Conservation (phyloP, 2,329 filamentous ascomycete species). For the Pseudopyrenochaeta lycopersici region DNA sequence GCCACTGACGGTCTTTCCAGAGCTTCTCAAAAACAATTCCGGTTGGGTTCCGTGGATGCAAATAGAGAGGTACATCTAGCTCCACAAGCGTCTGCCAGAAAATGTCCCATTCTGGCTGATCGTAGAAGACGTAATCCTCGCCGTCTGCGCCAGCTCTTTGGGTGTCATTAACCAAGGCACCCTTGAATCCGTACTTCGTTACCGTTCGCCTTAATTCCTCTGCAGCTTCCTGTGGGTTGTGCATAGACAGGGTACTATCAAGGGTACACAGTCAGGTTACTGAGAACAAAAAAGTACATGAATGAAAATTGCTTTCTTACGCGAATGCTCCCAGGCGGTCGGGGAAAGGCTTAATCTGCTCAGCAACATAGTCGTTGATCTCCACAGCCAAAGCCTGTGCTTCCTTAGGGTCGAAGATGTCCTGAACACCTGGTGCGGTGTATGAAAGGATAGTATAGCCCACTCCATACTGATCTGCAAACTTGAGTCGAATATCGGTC, state of each 20-base stretch:
- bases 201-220: constrained; percentile 64
- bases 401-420: constrained; percentile 55
- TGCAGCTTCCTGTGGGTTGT: constrained; percentile 61
- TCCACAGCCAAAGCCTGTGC: constrained; percentile 56
- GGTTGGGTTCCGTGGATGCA: constrained; percentile 67
- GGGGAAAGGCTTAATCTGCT: constrained; percentile 52
- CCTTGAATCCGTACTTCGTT: constrained; percentile 53
- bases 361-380: constrained; percentile 59
- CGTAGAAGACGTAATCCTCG: constrained; percentile 71
- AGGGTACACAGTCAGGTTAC: neutral
- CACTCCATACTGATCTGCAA: constrained; percentile 56
- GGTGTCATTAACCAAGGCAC: constrained; percentile 61
- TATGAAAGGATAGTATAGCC: constrained; percentile 60
- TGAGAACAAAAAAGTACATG: neutral
- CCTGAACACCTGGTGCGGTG: constrained; percentile 60
- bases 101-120: constrained; percentile 66
- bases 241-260: constrained; percentile 50
- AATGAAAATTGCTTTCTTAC: neutral
- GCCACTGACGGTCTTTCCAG: constrained; percentile 67
- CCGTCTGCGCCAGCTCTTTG: constrained; percentile 67
- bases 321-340: constrained; percentile 53
- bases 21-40: constrained; percentile 65
- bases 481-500: constrained; percentile 52
- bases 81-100: constrained; percentile 69
- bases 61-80: constrained; percentile 70